Percentiles rank a stretch among this genome's conserved stretches.
Conservation (phyloP, 1,139 yeast species). For the Blastobotrys aristatus region DNA sequence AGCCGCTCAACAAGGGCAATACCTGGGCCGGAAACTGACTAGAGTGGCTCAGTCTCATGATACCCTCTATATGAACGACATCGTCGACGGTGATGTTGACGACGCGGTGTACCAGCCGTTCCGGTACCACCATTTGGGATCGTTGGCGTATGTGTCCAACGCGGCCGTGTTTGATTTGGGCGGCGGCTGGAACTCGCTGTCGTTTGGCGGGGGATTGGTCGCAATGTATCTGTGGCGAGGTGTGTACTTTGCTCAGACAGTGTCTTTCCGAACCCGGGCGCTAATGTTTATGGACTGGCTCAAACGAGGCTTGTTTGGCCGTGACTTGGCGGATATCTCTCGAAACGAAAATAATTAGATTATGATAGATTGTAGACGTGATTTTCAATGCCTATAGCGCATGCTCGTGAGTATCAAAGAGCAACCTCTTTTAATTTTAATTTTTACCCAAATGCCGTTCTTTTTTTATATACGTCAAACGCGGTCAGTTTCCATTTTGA, state of each 20-base stretch:
- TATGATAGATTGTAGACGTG: no score
- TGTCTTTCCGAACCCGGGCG: constrained; percentile 53
- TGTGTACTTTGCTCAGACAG: constrained; percentile 59
- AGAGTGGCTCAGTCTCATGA: constrained; percentile 41
- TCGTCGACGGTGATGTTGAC: constrained; percentile 48
- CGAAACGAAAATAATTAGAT: constrained; percentile 16
- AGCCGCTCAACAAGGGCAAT: constrained; percentile 60
- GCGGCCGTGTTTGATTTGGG: constrained; percentile 57
- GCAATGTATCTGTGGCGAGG: constrained; percentile 68
- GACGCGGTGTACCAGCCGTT: constrained; percentile 52
- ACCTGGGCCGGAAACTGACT: constrained; percentile 52
- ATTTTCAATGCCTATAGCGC: no score
- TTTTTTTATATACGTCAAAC: not conserved
- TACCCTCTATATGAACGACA: constrained; percentile 39
- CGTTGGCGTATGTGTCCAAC: constrained; percentile 58
- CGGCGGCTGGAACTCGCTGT: constrained; percentile 34
- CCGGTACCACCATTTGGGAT: constrained; percentile 54
- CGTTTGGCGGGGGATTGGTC: constrained; percentile 53
- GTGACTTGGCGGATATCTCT: constrained; percentile 44
- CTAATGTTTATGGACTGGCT: constrained; percentile 59
- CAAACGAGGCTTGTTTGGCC: constrained; percentile 57
- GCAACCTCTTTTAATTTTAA: not conserved
- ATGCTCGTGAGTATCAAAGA: no score
- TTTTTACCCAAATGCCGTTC: not conserved
- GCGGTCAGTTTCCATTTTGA: no score